phyloP scores from a whole-genome alignment of 495 filamentous ascomycete genomes.

The Neurospora intermedia region DNA sequence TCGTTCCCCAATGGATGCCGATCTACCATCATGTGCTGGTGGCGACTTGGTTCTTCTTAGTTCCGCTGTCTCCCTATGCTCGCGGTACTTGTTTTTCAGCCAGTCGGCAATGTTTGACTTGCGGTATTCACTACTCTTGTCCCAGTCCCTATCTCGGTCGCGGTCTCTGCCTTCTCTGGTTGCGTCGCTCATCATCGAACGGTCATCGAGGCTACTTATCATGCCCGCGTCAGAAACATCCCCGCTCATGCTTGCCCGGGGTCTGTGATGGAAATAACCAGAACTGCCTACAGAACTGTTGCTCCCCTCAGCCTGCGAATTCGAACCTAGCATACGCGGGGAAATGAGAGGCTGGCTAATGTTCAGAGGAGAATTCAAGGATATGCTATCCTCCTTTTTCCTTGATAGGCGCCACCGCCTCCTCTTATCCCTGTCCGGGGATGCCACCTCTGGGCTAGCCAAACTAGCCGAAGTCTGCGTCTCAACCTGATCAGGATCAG shows the following conservation, averaged over 20 bases:
- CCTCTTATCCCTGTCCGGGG: slow-evolving; percentile 50
- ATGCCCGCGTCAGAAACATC: slow-evolving; percentile 38
- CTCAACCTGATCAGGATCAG: slow-evolving; percentile 62
- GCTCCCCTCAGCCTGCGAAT: slow-evolving; percentile 56
- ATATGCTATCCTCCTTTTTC: slow-evolving; percentile 38
- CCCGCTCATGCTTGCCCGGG: slow-evolving; percentile 44
- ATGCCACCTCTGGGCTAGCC: slow-evolving; percentile 20
- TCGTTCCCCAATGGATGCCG: slow-evolving; percentile 15
- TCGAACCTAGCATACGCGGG: slow-evolving; percentile 45
- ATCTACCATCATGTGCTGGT: slow-evolving; percentile 9
- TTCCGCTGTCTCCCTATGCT: slow-evolving; percentile 58
- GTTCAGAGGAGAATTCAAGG: slow-evolving; percentile 2
- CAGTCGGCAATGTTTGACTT: slow-evolving; percentile 65
- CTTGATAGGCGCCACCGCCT: slow-evolving; percentile 68
- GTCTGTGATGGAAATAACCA: slow-evolving; percentile 21
- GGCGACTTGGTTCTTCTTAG: slow-evolving; percentile 42
- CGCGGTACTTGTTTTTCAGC: slow-evolving; percentile 74
- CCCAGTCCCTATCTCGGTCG: slow-evolving; percentile 24
- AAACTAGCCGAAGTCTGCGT: slow-evolving; percentile 29
- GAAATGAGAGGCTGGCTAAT: slow-evolving; percentile 30
- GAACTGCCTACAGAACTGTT: slow-evolving; percentile 57
- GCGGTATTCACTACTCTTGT: slow-evolving; percentile 44
- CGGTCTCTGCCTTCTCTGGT: not conserved
- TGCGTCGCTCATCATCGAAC: slow-evolving; percentile 9
- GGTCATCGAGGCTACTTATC: slow-evolving; percentile 25